These are phyloP conservation scores for Punica granatum DNA, from an alignment of 345 rosid species.

Conservation along the genomic window DNA sequence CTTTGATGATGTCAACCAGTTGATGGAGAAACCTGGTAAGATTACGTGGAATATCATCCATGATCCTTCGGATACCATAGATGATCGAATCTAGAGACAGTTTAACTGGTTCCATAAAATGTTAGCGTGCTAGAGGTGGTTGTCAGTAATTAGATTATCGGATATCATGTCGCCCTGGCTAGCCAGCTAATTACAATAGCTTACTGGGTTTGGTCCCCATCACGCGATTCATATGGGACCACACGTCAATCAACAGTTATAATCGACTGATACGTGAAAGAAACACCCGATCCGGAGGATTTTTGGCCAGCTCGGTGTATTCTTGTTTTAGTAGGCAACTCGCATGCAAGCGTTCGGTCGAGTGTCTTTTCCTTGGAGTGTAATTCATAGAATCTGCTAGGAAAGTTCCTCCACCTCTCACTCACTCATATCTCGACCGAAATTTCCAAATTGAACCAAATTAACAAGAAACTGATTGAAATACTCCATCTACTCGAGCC, in stretches of 20 bases:
- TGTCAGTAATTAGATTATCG: too few species aligned
- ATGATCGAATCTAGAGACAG: too few species aligned
- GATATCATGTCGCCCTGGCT: too few species aligned
- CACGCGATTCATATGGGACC: too few species aligned
- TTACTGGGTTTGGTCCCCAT: too few species aligned
- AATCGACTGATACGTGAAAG: neutral
- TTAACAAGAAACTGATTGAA: neutral
- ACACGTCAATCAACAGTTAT: neutral
- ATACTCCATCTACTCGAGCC: neutral
- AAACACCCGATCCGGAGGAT: neutral
- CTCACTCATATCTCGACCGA: neutral
- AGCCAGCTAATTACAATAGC: too few species aligned
- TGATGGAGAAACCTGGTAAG: too few species aligned
- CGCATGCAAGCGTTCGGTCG: neutral
- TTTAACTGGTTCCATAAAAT: too few species aligned
- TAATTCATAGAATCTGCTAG: slow-evolving; percentile 5
- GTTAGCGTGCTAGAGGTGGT: too few species aligned
- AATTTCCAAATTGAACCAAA: slow-evolving; percentile 1
- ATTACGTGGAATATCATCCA: too few species aligned
- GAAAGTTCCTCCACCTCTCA: slow-evolving; percentile 4
- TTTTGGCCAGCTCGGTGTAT: neutral
- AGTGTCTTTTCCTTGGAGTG: neutral
- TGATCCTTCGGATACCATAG: too few species aligned
- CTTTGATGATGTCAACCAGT: too few species aligned
- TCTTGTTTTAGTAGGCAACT: neutral